Base-by-base conservation (phyloP, 345 rosid genomes). In the Hibiscus mutabilis region DNA sequence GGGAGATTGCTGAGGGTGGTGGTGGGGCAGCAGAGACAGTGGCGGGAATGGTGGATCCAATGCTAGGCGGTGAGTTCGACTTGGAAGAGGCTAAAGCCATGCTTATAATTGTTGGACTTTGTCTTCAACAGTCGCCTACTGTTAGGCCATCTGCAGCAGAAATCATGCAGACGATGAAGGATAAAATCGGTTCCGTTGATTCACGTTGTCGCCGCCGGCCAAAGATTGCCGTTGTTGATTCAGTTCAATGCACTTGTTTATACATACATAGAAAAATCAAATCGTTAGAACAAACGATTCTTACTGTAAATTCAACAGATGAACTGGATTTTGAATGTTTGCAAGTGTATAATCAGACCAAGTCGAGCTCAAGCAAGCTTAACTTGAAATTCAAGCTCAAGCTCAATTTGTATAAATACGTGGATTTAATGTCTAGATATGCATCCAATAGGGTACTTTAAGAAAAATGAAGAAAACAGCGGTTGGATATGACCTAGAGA, bases 31-130 rank as follows among this genome's bases (percentile, higher is more conserved):
- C 73, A 22, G 84, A 74, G 58, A 37, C 84, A 71, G 84, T 91
- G 84, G 97, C 73, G 25, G 84, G 73, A 51, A 37, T 87, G 73
- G 84, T 91, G 84, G 98, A 93, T 80, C 94, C 85, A 0, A 73
- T 72, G 47, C 61, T 89, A 74, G 77, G 31, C 0, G 86, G 78
- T 14, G 79, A 79, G 60, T 75, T 89, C 57, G 84, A 88, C 65
- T 4, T 81, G 18, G 84, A 81, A 35, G 97, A 91, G 79, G 96
- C 77, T 24, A 80, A 65, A 79, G 78, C 82, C 40, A 76, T 89
- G 89, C 73, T 89, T 9, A 22, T 67, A 13, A 72, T 87, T 16
- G 80, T 94, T 22, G 82, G 86, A 5, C 68, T 53, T 9, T 92
- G 98, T 67, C 77, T 87, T 49, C 78, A 79, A 2, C 84, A 79